Conservation (phyloP, 2,329 filamentous ascomycete genomes). For the Ophiostoma triangulosporum region DNA sequence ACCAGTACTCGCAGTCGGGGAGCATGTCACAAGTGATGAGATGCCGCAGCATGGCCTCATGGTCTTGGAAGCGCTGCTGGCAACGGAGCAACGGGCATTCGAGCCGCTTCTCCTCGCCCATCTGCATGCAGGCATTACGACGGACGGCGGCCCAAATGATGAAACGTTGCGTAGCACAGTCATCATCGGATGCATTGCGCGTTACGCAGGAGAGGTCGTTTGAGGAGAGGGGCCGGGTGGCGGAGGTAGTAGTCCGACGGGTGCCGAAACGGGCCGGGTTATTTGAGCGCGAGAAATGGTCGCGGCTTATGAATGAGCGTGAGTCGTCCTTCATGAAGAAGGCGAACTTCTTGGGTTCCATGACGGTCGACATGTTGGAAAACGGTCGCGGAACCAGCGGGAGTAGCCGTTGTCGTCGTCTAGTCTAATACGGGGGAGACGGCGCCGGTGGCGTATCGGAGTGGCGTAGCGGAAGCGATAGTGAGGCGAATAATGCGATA, state of each 20-base stretch:
- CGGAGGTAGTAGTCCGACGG: slow-evolving; percentile 11
- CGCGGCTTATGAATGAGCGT: slow-evolving; percentile 1
- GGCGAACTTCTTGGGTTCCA: slow-evolving; percentile 15
- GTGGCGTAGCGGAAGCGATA: neutral
- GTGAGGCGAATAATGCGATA: neutral
- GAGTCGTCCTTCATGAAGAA: slow-evolving; percentile 14
- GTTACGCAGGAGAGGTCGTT: slow-evolving; percentile 12
- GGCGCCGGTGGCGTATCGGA: neutral
- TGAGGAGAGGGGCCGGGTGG: slow-evolving; percentile 5
- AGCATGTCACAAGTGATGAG: slow-evolving; percentile 35
- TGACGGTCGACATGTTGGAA: slow-evolving; percentile 7
- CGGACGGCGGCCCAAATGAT: slow-evolving; percentile 43
- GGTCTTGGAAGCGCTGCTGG: slow-evolving; percentile 33
- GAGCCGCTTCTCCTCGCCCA: slow-evolving; percentile 33
- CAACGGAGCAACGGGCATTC: slow-evolving; percentile 40
- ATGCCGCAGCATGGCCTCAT: slow-evolving; percentile 42
- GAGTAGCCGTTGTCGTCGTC: neutral
- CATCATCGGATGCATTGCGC: slow-evolving; percentile 25
- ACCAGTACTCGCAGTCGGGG: slow-evolving; percentile 39
- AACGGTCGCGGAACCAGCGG: neutral
- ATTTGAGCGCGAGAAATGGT: slow-evolving; percentile 6
- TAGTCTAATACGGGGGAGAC: too few relatives aligned
- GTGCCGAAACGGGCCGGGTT: slow-evolving; percentile 13
- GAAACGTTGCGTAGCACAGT: slow-evolving; percentile 40
- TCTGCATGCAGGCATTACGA: slow-evolving; percentile 35